Evolutionary conservation across 192 early-diverging fungal genomes (phyloP), one percentile per base, ranked within the genome.

Genomic region (Mortierella claussenii): DNA sequence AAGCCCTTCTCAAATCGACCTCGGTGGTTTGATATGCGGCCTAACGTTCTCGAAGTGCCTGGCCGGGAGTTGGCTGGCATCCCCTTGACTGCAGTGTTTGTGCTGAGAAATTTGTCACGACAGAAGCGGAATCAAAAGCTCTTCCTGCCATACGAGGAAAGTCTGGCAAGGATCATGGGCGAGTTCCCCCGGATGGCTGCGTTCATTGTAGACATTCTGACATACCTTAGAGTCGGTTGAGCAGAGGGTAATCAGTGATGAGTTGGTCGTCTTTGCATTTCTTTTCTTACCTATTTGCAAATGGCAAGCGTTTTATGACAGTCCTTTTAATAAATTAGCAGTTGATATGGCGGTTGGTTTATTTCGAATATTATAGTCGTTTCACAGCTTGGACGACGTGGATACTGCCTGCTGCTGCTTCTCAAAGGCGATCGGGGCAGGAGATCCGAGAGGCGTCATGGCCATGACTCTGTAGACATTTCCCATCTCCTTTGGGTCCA

Each of bases 401-500:
- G 53, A 26, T 15, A 31, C 4, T 27, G 50, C 44, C 2, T 53
- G 36, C 33, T 33, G 15, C 31, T 67, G 63, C n/a, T 50, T 10
- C 45, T 80, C 69, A 56, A 81, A 81, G 17, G 51, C 73, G 34
- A 68, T 31, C 9, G 74, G 74, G 15, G 43, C 45, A 26, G 67
- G 50, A 9, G 60, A 68, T n/a, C 65, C 55, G 12, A 45, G 44
- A 26, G 89, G 85, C 40, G 81, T 65, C 62, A 92, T 84, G 9
- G 90, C 89, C 58, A 95, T 79, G 1, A 85, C 85, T 81, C 96
- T 95, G 78, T 98, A 98, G 36, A 94, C 88, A 34, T 87, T 86
- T 8, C 96, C 96, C 96, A 98, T 98, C 51, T 82, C 81, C 24
- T 81, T 66, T 10, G 88, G 89, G 24, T 94, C 89, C 1, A 94